phyloP scores from a whole-genome alignment of 495 filamentous ascomycete species.

The Hypoxylon fragiforme region DNA sequence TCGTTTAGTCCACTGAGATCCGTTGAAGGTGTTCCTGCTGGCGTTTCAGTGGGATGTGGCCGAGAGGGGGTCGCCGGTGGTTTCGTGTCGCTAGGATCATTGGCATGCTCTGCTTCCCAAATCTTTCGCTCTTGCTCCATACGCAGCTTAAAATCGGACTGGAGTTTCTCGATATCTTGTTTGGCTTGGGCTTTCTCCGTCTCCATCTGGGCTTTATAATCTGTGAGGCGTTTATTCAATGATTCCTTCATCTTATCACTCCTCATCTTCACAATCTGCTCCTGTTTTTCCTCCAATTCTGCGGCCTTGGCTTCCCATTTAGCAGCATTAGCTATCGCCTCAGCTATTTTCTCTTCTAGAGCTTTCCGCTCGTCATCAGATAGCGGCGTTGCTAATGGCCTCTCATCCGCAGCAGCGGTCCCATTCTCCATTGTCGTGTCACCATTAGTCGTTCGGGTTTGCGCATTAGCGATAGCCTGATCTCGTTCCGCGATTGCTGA shows the following conservation, averaged over 20 bases:
- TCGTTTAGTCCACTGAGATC: conserved; percentile 55
- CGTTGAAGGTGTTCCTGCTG: conserved; percentile 38
- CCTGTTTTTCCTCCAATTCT: conserved; percentile 56
- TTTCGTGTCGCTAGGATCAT: conserved; percentile 28
- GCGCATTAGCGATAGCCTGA: conserved; percentile 52
- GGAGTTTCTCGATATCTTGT: conserved; percentile 57
- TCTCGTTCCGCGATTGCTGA: conserved; percentile 47
- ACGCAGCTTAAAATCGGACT: conserved; percentile 66
- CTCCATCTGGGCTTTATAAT: conserved; percentile 58
- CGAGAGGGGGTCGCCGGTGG: conserved; percentile 39
- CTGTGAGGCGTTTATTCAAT: conserved; percentile 69
- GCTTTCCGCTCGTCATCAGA: conserved; percentile 57
- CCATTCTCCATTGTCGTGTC: conserved; percentile 43
- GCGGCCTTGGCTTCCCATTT: conserved; percentile 60
- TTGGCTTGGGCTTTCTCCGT: conserved; percentile 45
- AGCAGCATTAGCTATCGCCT: conserved; percentile 51
- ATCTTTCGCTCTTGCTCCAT: conserved; percentile 66
- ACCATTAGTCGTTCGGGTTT: conserved; percentile 40
- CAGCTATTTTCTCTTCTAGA: conserved; percentile 52
- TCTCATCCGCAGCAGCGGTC: conserved; percentile 33
- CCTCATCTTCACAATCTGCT: conserved; percentile 62
- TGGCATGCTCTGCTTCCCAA: conserved; percentile 52
- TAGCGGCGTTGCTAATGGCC: conserved; percentile 34
- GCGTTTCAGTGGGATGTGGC: conserved; percentile 28
- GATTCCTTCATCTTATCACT: conserved; percentile 72